Base-by-base conservation (phyloP, 352 stramenopile genomes). In the Pythium aristosporum region DNA sequence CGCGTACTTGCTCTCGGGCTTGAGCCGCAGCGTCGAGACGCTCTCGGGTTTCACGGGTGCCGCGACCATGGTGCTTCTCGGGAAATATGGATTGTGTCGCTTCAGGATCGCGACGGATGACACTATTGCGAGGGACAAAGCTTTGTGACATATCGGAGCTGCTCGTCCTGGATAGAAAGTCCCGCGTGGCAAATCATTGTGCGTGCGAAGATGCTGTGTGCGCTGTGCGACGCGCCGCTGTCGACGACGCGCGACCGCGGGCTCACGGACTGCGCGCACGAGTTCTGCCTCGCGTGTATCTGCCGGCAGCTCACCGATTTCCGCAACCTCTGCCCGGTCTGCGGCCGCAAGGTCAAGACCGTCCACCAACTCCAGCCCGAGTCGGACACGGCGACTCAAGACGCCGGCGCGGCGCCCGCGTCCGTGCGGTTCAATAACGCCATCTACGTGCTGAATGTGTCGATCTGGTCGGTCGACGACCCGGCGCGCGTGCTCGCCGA, bases 391-490 rank as follows among this genome's bases (percentile, higher is more conserved):
- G 18, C 47, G 16, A 23, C n/a, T 28, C n/a, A 52, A 67, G 16
- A 50, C 16, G 30, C 48, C 10, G 30, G 25, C 25, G 47, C 67
- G 21, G 64, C 71, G 42, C 83, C 86, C 0, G 84, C 83, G 41
- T 86, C 66, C 50, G 68, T 94, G 71, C 85, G 83, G 52, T 94
- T 89, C 74, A 89, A 84, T 69, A 94, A 94, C 60, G 80, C 74
- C 16, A 74, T 87, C 9, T 94, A 92, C 73, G 69, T 82, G 28
- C 68, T 94, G 12, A 82, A 92, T 30, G 79, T 92, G 46, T 91
- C 80, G 21, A 92, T 92, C 41, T 94, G 83, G 84, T 72, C 73
- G 10, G 80, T 94, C 5, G 69, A 90, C 18, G 84, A 94, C 44
- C 83, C 86, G 2, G 77, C 82, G 25, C 70, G 73, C 37, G 72